Conservation (phyloP, 352 stramenopile species). For the Aphanomyces euteiches region DNA sequence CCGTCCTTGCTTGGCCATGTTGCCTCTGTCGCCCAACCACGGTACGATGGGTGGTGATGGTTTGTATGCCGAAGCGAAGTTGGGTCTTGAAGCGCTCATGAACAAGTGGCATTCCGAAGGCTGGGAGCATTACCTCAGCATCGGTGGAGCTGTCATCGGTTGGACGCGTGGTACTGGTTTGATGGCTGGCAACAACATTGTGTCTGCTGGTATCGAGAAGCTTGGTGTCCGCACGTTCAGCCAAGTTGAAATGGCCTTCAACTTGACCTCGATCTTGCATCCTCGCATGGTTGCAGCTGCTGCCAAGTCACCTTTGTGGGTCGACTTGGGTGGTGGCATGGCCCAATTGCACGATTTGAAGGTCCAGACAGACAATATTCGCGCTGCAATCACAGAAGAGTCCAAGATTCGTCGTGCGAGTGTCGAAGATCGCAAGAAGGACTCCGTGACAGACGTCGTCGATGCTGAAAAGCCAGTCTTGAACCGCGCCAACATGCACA, state of each 20-base stretch:
- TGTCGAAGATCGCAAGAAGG: conserved; percentile 45
- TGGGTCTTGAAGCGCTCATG: conserved; percentile 81
- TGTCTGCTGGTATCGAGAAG: conserved; percentile 73
- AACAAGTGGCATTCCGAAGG: conserved; percentile 84
- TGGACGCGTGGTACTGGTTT: conserved; percentile 84
- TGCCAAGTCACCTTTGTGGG: conserved; percentile 66
- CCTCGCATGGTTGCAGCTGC: conserved; percentile 70
- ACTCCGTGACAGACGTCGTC: conserved; percentile 32
- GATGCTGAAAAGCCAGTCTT: conserved; percentile 36
- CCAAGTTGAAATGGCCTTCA: conserved; percentile 86
- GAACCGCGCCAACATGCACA: conserved; percentile 62
- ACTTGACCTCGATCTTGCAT: conserved; percentile 78
- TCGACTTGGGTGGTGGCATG: conserved; percentile 78
- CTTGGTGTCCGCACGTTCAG: conserved; percentile 82
- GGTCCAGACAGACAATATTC: conserved; percentile 33
- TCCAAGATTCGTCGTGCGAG: conserved; percentile 47
- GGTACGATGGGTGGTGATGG: conserved; percentile 83
- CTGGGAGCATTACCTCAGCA: conserved; percentile 81
- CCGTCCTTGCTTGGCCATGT: conserved; percentile 66
- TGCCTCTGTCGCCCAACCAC: conserved; percentile 84
- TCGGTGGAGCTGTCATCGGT: conserved; percentile 81
- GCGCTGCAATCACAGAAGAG: conserved; percentile 49
- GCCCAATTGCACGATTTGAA: conserved; percentile 65
- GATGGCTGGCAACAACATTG: conserved; percentile 87
- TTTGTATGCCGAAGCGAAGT: conserved; percentile 85